phyloP scores from a whole-genome alignment of 805 yeast species.

The Saccharomycopsis sp. region DNA sequence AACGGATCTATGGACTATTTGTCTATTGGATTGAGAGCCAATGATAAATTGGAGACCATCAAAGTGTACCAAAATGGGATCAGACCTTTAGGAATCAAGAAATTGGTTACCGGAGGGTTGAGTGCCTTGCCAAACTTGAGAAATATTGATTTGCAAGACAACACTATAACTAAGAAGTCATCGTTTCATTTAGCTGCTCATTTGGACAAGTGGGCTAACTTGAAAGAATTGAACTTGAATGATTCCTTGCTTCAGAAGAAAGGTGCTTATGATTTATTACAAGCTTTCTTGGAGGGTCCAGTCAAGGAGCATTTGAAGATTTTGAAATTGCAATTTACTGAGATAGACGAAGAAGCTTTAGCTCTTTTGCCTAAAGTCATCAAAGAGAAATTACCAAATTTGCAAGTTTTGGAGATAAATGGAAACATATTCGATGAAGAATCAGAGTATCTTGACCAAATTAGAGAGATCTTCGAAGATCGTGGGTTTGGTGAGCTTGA shows the following conservation, averaged over 20 bases:
- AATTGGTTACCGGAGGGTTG: slow-evolving; percentile 68
- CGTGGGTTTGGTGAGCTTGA: slow-evolving; percentile 81
- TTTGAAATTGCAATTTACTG: slow-evolving; percentile 82
- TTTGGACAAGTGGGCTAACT: slow-evolving; percentile 54
- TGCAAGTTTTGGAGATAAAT: slow-evolving; percentile 72
- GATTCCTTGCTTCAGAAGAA: slow-evolving; percentile 80
- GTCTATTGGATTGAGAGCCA: slow-evolving; percentile 79
- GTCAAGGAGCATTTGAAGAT: slow-evolving; percentile 40
- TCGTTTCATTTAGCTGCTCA: slow-evolving; percentile 57
- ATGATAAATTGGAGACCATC: slow-evolving; percentile 62
- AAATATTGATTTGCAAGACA: slow-evolving; percentile 85
- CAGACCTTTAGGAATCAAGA: slow-evolving; percentile 85
- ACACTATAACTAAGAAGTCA: slow-evolving; percentile 76
- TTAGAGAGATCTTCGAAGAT: slow-evolving; percentile 56
- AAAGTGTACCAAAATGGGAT: slow-evolving; percentile 94
- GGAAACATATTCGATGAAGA: slow-evolving; percentile 94
- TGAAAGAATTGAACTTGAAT: slow-evolving; percentile 76
- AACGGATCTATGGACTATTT: slow-evolving; percentile 86
- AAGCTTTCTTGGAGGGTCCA: slow-evolving; percentile 39
- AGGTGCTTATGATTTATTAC: slow-evolving; percentile 58
- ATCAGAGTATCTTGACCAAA: slow-evolving; percentile 55
- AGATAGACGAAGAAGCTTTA: slow-evolving; percentile 64
- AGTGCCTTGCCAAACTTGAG: slow-evolving; percentile 51
- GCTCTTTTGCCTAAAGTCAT: slow-evolving; percentile 51
- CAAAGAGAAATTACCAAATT: slow-evolving; percentile 46